These are phyloP conservation scores for Umbelopsis sp. DNA, from an alignment of 192 early-diverging fungal genomes.

Conservation along the genomic window DNA sequence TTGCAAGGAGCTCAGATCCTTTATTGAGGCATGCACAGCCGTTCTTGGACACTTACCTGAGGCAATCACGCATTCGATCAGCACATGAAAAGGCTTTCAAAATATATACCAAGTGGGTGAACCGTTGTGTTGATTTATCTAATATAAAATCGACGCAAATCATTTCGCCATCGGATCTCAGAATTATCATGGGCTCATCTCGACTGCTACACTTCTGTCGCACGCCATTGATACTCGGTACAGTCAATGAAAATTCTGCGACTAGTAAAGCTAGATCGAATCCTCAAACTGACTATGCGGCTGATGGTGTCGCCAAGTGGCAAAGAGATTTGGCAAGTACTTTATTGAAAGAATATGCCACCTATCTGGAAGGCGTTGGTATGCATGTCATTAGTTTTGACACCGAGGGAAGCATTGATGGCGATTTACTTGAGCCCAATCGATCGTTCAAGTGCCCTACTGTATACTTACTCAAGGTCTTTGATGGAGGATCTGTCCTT, in stretches of 20 bases:
- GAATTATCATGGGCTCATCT: constrained; percentile 53
- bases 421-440: not conserved
- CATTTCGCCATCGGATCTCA: constrained; percentile 38
- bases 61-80: constrained; percentile 46
- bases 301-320: constrained; percentile 32
- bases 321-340: constrained; percentile 43
- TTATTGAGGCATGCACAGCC: constrained; percentile 53
- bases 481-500: constrained; percentile 62
- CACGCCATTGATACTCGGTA: constrained; percentile 48
- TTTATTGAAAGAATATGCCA: constrained; percentile 52
- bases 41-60: constrained; percentile 54
- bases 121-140: constrained; percentile 39
- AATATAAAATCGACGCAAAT: not conserved
- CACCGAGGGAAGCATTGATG: constrained; percentile 33
- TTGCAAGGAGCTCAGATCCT: constrained; percentile 32
- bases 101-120: constrained; percentile 55
- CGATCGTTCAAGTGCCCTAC: constrained; percentile 40
- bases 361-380: constrained; percentile 54
- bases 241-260: constrained; percentile 9
- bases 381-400: constrained; percentile 57
- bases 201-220: constrained; percentile 58
- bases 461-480: constrained; percentile 51
- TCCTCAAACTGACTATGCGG: not conserved
- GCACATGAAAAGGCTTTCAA: constrained; percentile 55
- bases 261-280: not conserved